Conservation (phyloP, 257 asterid genomes). For the Salvia splendens region DNA sequence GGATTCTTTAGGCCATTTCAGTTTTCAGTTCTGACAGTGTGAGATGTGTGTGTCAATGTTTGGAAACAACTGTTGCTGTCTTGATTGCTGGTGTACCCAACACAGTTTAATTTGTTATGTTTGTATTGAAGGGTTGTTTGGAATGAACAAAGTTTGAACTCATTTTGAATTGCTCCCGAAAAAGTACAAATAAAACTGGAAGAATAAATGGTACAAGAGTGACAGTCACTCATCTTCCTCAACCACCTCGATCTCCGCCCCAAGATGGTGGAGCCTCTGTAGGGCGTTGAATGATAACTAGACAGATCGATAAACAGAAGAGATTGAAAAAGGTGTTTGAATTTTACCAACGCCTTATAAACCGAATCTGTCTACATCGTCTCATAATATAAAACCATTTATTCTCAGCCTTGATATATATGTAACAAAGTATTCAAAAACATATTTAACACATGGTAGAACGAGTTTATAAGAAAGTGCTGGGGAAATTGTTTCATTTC, state of each 20-base stretch:
- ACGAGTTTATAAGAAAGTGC: slow-evolving; percentile 5
- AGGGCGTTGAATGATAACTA: no score
- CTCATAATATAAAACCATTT: neutral
- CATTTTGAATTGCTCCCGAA: no score
- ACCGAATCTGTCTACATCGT: no score
- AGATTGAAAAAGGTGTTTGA: no score
- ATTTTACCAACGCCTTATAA: no score
- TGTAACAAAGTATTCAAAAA: neutral
- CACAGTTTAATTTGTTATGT: neutral
- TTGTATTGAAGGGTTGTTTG: neutral
- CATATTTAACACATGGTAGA: slow-evolving; percentile 20
- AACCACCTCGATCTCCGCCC: no score
- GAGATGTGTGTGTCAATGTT: slow-evolving; percentile 14
- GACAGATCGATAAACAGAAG: no score
- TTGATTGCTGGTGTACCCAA: neutral
- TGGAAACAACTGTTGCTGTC: neutral
- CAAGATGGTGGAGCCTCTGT: no score
- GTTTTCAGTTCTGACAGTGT: slow-evolving; percentile 12
- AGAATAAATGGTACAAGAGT: no score
- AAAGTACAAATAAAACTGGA: no score
- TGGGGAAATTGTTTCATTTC: neutral
- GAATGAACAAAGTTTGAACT: no score
- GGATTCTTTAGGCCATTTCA: slow-evolving; percentile 40
- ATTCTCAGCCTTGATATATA: neutral
- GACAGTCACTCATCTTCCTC: no score